These are phyloP conservation scores for Citrus mangshanensis DNA, from an alignment of 345 rosid genomes.

Conservation along the genomic window DNA sequence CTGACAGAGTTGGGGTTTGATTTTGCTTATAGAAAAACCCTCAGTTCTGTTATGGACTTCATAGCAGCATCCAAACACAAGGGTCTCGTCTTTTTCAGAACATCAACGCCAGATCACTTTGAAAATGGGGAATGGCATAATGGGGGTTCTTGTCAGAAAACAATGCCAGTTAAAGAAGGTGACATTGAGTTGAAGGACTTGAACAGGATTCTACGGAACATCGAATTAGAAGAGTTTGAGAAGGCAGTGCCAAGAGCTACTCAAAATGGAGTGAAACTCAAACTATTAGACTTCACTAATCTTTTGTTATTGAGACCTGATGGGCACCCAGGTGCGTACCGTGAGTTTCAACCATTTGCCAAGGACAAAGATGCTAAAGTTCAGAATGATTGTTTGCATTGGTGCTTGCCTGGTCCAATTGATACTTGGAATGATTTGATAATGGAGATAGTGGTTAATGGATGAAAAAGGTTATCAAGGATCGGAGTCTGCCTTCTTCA, in stretches of 20 bases:
- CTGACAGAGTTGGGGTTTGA: slow-evolving; percentile 65
- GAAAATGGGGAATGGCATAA: slow-evolving; percentile 91
- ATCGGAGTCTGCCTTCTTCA: not conserved
- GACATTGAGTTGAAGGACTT: slow-evolving; percentile 58
- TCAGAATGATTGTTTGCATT: slow-evolving; percentile 91
- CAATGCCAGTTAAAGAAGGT: slow-evolving; percentile 61
- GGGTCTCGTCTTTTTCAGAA: slow-evolving; percentile 65
- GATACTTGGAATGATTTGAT: slow-evolving; percentile 87
- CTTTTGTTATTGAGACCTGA: slow-evolving; percentile 71
- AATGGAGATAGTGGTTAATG: slow-evolving; percentile 63
- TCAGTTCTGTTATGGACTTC: slow-evolving; percentile 57
- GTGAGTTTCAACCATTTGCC: slow-evolving; percentile 65
- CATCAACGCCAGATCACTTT: slow-evolving; percentile 91
- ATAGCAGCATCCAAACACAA: slow-evolving; percentile 47
- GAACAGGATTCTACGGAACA: slow-evolving; percentile 50
- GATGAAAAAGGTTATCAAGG: slow-evolving; percentile 14
- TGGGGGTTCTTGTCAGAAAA: slow-evolving; percentile 68
- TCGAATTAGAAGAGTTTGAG: slow-evolving; percentile 60
- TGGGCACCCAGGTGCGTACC: slow-evolving; percentile 92
- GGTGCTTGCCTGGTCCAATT: slow-evolving; percentile 98
- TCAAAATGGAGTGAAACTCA: slow-evolving; percentile 44
- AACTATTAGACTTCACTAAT: slow-evolving; percentile 71
- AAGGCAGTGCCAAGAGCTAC: slow-evolving; percentile 46
- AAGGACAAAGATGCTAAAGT: slow-evolving; percentile 58
- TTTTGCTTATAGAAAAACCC: slow-evolving; percentile 66